Conservation (phyloP, 2,329 filamentous ascomycete genomes). For the Cercospora brassicicola region DNA sequence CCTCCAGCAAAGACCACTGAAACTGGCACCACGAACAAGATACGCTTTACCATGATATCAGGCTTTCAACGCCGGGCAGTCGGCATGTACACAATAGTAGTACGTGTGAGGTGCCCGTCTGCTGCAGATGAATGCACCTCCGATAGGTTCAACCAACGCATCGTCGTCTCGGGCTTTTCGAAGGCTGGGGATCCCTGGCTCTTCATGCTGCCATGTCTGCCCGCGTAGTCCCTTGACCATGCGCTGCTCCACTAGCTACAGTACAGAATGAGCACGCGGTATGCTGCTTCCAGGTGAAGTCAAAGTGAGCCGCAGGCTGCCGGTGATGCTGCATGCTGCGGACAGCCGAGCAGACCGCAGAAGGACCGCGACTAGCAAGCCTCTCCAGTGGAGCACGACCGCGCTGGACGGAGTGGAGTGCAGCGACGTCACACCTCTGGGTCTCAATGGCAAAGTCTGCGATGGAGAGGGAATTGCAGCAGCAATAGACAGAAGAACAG, state of each 20-base stretch:
- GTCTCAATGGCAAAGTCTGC: conserved; percentile 13
- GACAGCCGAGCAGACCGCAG: conserved; percentile 6
- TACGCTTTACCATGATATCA: too few species aligned
- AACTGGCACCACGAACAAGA: neutral
- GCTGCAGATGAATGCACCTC: neutral
- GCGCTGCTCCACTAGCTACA: neutral
- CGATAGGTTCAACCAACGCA: neutral
- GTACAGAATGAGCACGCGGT: neutral
- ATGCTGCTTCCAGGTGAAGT: neutral
- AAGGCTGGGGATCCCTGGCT: neutral
- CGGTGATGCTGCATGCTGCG: neutral
- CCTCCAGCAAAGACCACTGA: too few species aligned
- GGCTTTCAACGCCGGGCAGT: too few species aligned
- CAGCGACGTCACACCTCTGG: conserved; percentile 10
- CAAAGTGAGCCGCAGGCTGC: conserved; percentile 11
- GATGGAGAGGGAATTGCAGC: neutral
- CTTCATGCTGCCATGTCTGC: neutral
- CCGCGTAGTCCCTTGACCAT: neutral
- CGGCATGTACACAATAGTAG: too few species aligned
- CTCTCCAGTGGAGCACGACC: conserved; percentile 10
- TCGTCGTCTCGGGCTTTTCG: neutral
- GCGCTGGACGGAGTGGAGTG: neutral
- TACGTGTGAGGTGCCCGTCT: neutral
- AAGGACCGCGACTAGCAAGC: conserved; percentile 13
- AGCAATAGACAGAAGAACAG: neutral